Conservation (phyloP, 306 rosid species). For the Begonia masoniana region DNA sequence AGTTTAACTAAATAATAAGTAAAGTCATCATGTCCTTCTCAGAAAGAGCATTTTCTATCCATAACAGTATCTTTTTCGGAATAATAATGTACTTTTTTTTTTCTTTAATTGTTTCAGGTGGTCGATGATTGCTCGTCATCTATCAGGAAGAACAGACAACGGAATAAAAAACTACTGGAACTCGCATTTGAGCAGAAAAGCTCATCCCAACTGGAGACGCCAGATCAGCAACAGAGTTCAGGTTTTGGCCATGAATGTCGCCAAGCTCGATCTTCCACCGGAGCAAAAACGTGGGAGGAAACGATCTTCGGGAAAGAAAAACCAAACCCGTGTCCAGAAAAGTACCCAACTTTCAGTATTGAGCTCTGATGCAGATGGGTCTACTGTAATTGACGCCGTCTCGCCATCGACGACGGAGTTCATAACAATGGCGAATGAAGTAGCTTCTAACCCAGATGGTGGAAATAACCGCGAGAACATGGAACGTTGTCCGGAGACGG, state of each 20-base stretch:
- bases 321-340: background rate
- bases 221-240: background rate
- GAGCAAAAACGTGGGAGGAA: background rate
- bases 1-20: no score
- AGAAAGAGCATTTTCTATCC: background rate
- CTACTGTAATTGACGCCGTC: no score
- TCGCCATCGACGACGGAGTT: no score
- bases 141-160: background rate
- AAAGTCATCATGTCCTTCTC: no score
- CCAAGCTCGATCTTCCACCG: background rate
- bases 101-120: background rate
- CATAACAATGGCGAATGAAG: no score
- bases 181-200: background rate
- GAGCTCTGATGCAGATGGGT: no score
- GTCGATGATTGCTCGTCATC: background rate
- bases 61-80: background rate
- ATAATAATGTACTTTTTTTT: no score
- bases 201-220: background rate
- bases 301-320: background rate
- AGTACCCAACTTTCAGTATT: no score
- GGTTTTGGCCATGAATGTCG: background rate
- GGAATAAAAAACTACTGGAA: background rate
- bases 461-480: background rate
- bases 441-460: no score
- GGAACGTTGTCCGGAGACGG: background rate